phyloP scores from a whole-genome alignment of 1,284 basidiomycete genomes.

The Rhodotorula sp. region DNA sequence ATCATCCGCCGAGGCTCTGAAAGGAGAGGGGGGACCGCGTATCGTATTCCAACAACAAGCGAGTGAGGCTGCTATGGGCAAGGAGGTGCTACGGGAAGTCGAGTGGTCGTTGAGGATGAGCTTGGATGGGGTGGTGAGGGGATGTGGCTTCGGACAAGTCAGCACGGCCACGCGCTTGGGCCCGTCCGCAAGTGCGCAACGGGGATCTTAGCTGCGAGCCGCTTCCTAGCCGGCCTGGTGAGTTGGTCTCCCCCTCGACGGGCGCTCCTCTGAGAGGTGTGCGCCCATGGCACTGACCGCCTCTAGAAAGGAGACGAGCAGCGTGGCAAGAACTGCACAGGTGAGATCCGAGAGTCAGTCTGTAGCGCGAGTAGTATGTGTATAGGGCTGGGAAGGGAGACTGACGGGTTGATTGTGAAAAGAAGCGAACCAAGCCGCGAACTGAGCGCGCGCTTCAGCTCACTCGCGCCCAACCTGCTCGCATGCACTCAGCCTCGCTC shows the following conservation, averaged over 20 bases:
- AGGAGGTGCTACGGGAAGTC: background rate
- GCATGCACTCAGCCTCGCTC: no score
- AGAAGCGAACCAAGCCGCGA: background rate
- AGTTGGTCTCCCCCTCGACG: conserved; percentile 23
- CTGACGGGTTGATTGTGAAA: conserved; percentile 5
- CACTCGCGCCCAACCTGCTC: no score
- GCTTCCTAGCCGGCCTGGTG: conserved; percentile 29
- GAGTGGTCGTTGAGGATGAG: background rate
- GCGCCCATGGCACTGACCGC: conserved; percentile 31
- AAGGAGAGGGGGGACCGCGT: no score
- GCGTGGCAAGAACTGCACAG: conserved; percentile 31
- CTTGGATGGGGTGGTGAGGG: background rate
- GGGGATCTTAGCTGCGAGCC: conserved; percentile 11
- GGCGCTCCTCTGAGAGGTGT: conserved; percentile 4
- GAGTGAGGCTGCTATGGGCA: no score
- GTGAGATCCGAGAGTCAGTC: background rate
- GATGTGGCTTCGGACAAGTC: conserved; percentile 15
- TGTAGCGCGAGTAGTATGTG: rapidly evolving
- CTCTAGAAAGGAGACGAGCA: conserved; percentile 27
- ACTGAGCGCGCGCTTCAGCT: no score
- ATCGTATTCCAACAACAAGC: no score
- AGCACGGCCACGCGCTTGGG: conserved; percentile 27
- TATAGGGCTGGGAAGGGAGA: background rate
- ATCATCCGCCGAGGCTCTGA: no score
- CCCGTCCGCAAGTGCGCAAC: conserved; percentile 12